Evolutionary conservation across 805 yeast species (phyloP), one percentile per base, ranked within the genome.

Genomic region (Saturnispora dispora): DNA sequence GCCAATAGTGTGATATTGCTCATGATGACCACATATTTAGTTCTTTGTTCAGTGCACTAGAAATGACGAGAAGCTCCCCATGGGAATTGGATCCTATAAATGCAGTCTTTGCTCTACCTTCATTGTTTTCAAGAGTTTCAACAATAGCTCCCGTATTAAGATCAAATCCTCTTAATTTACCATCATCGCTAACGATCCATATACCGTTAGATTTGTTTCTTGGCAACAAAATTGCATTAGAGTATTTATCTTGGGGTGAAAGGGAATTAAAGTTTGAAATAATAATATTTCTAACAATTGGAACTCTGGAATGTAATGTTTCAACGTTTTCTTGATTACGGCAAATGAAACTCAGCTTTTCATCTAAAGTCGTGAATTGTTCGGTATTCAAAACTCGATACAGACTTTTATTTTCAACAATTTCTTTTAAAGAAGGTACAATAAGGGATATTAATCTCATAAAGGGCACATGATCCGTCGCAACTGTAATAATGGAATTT

Each of bases 391-490:
- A 11, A n/a, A 58, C 61, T 30, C 36, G 33, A 20, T 30, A 48
- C 25, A 42, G 41, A 8, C 6, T 43, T 4, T 35, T 47, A 18
- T 45, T 32, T 6, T 51, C 20, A 13, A 60, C 25, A 11, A 63
- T 51, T 23, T 63, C 65, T 0, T 42, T 32, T 11, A 65, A 22
- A 2, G 55, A 25, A 1, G 81, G 78, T n/a, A 81, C 54, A 30
- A 69, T 62, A 0, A 81, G 72, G 0, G 85, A 63, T 1, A 88
- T 74, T 11, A 85, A 56, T 56, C 95, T 65, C 86, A 85, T 79
- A 59, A 73, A 84, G 4, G 96, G 96, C 13, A 77, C 75, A 59
- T 87, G 91, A 1, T 89, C 81, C 0, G 96, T 88, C 0, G 82
- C 88, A 7, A 85, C 75, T 0, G 83, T 80, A 15, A 84, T 60